A percentile compares a stretch with the other conserved stretches of the same genome.
Conservation (phyloP, 495 filamentous ascomycete species). For the Penicillium paradoxum region DNA sequence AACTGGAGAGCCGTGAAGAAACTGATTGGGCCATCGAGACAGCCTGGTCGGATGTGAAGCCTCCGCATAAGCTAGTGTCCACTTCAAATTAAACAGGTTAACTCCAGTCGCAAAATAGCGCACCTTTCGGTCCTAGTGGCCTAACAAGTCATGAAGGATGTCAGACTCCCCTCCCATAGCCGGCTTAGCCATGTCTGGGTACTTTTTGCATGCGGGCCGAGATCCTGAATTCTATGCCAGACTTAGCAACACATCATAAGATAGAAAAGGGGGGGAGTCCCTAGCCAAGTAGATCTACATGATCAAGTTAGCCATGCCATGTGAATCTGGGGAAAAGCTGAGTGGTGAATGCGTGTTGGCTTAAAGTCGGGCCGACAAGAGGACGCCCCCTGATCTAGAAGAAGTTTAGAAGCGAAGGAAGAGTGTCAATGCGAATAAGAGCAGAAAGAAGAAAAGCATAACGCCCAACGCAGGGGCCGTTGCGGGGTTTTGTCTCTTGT, state of each 20-base stretch:
- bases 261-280: neutral
- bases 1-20: neutral
- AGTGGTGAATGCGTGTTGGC: neutral
- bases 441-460: neutral
- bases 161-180: neutral
- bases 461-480: constrained; percentile 14
- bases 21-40: constrained; percentile 13
- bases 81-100: constrained; percentile 9
- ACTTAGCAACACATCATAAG: too few relatives aligned
- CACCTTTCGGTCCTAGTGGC: constrained; percentile 5
- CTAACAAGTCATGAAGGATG: neutral
- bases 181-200: neutral
- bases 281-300: too few relatives aligned
- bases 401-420: neutral
- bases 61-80: constrained; percentile 6
- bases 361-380: constrained; percentile 6
- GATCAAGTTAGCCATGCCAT: neutral
- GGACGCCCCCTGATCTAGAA: neutral
- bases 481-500: constrained; percentile 13
- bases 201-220: neutral
- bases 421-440: neutral
- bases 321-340: neutral
- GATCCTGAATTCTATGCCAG: neutral
- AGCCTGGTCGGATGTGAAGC: constrained; percentile 5
- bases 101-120: constrained; percentile 15